Conservation (phyloP, 306 rosid genomes). For the Citrullus colocynthis region DNA sequence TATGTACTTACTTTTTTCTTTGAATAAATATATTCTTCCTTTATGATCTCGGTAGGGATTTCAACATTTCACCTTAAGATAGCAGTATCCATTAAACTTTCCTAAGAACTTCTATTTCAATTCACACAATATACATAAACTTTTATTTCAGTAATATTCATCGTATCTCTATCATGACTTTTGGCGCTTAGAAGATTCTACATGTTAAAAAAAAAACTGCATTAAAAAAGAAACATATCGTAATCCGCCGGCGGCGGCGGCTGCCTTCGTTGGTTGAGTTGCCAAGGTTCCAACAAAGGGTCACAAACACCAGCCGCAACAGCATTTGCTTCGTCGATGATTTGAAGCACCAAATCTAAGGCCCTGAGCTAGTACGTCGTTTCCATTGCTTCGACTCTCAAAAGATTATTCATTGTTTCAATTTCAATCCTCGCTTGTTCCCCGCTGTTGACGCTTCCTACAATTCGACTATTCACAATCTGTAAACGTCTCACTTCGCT, state of each 20-base stretch:
- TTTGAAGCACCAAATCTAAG: constrained; percentile 40
- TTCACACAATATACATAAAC: too few species aligned
- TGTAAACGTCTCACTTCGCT: constrained; percentile 35
- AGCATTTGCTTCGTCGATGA: constrained; percentile 55
- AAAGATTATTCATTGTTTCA: constrained; percentile 35
- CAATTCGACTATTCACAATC: constrained; percentile 25
- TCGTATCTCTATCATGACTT: too few species aligned
- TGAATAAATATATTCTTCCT: too few species aligned
- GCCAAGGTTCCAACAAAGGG: constrained; percentile 55
- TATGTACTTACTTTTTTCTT: too few species aligned
- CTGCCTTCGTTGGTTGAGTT: constrained; percentile 22
- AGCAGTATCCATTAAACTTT: too few species aligned
- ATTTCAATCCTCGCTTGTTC: constrained; percentile 29
- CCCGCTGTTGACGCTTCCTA: constrained; percentile 24
- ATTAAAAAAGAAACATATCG: constrained; percentile 24
- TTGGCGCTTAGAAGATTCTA: neutral
- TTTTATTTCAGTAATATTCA: too few species aligned
- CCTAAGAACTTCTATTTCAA: too few species aligned
- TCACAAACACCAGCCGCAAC: constrained; percentile 39
- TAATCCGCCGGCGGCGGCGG: constrained; percentile 21
- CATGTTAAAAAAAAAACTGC: neutral
- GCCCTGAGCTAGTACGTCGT: constrained; percentile 45
- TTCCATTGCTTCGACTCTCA: constrained; percentile 52
- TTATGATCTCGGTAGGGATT: too few species aligned
- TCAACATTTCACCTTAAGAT: too few species aligned